Evolutionary conservation across 257 asterid species (phyloP).

Genomic region (Solanum peruvianum): DNA sequence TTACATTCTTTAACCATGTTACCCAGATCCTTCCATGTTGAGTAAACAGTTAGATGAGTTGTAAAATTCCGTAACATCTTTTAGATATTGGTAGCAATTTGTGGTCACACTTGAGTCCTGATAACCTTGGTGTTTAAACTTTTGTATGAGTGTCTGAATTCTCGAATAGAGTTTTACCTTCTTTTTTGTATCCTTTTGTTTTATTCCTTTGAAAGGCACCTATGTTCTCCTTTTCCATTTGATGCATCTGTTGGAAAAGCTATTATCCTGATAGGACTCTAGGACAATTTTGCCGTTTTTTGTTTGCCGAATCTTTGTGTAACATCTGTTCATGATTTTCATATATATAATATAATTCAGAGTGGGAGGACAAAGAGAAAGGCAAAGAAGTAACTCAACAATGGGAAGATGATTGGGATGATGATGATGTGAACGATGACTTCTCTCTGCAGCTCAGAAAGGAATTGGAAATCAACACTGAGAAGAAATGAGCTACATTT

Average conservation of each 20-base stretch:
- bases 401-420: conserved; percentile 99
- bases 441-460: conserved; percentile 80
- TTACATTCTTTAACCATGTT: background rate
- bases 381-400: conserved; percentile 71
- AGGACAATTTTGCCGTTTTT: background rate
- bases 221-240: background rate
- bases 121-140: background rate
- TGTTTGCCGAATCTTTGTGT: too few species aligned
- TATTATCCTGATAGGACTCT: background rate
- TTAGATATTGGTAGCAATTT: background rate
- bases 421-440: conserved; percentile 86
- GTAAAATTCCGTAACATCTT: background rate
- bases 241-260: background rate
- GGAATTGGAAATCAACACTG: conserved; percentile 65
- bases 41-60: background rate
- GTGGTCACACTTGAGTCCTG: background rate
- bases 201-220: background rate
- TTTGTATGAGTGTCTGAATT: background rate
- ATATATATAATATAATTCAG: conserved; percentile 13
- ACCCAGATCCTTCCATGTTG: background rate
- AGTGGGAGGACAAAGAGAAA: conserved; percentile 66
- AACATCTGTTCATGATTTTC: background rate
- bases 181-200: background rate
- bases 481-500: conserved; percentile 37
- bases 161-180: background rate